A percentile compares a stretch with the other conserved stretches of the same genome.
Evolutionary conservation across 2,329 filamentous ascomycete species (phyloP).

Genomic region (Phialemonium atrogriseum): DNA sequence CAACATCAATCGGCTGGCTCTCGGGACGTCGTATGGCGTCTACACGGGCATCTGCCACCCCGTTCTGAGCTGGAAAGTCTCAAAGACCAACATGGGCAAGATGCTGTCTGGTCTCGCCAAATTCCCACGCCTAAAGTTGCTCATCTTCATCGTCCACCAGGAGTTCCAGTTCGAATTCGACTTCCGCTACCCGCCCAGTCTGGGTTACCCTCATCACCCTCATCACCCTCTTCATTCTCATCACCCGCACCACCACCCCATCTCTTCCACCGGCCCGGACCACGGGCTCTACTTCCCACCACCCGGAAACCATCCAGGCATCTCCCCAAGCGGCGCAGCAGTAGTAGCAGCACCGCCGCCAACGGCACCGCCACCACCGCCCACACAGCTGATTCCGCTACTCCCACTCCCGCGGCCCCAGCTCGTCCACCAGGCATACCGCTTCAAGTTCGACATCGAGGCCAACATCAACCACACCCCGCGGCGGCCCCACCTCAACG

Average conservation of each 20-base stretch:
- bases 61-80: slow-evolving; percentile 33
- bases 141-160: slow-evolving; percentile 38
- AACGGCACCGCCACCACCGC: slow-evolving; percentile 1
- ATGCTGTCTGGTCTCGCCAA: slow-evolving; percentile 31
- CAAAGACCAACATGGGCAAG: slow-evolving; percentile 33
- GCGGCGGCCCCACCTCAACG: slow-evolving; percentile 32
- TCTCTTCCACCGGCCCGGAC: neutral
- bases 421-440: slow-evolving; percentile 34
- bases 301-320: no score
- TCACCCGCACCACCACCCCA: neutral
- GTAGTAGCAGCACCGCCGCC: neutral
- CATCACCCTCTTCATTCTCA: slow-evolving; percentile 1
- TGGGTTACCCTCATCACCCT: neutral
- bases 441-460: slow-evolving; percentile 39
- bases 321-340: no score
- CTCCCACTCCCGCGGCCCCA: slow-evolving; percentile 21
- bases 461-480: slow-evolving; percentile 34
- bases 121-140: slow-evolving; percentile 29
- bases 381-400: slow-evolving; percentile 2
- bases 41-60: slow-evolving; percentile 37
- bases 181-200: slow-evolving; percentile 15
- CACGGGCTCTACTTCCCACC: no score
- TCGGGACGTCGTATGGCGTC: slow-evolving; percentile 38
- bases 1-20: slow-evolving; percentile 29
- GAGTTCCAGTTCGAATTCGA: slow-evolving; percentile 37